Evolutionary conservation across 495 filamentous ascomycete genomes (phyloP).

Genomic region (Penicillium samsonianum): DNA sequence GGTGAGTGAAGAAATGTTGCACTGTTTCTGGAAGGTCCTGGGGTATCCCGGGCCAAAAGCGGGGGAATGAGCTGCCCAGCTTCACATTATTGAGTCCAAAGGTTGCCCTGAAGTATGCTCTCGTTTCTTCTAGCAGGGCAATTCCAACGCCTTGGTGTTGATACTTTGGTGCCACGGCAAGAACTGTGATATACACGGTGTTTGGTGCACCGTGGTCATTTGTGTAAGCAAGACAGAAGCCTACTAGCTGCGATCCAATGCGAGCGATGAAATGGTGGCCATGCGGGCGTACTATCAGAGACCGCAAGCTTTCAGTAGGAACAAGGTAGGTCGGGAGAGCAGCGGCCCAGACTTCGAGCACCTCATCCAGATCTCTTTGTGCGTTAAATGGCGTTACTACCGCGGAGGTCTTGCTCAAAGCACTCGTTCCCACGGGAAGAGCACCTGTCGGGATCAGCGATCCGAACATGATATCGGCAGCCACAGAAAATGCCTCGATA

Average conservation of each 20-base stretch:
- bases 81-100: constrained; percentile 29
- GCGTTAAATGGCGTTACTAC: constrained; percentile 23
- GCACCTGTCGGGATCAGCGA: constrained; percentile 29
- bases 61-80: constrained; percentile 48
- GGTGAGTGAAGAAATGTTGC: constrained; percentile 47
- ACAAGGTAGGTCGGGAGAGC: constrained; percentile 47
- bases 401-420: constrained; percentile 20
- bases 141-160: constrained; percentile 49
- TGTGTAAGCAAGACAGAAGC: constrained; percentile 47
- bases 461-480: constrained; percentile 46
- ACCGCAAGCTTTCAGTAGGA: constrained; percentile 27
- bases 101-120: constrained; percentile 30
- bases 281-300: constrained; percentile 29
- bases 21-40: constrained; percentile 37
- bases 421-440: constrained; percentile 37
- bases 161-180: constrained; percentile 44
- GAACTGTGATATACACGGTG: constrained; percentile 37
- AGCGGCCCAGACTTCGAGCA: constrained; percentile 39
- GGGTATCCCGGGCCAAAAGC: constrained; percentile 53
- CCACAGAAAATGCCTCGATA: constrained; percentile 46
- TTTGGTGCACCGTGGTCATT: constrained; percentile 25
- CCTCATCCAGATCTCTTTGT: constrained; percentile 31
- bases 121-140: constrained; percentile 37
- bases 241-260: constrained; percentile 32
- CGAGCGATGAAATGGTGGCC: constrained; percentile 43